Evolutionary conservation across 176 grass and related monocot species (phyloP), one percentile per base, ranked within the genome.

Genomic region (Eleusine coracana): DNA sequence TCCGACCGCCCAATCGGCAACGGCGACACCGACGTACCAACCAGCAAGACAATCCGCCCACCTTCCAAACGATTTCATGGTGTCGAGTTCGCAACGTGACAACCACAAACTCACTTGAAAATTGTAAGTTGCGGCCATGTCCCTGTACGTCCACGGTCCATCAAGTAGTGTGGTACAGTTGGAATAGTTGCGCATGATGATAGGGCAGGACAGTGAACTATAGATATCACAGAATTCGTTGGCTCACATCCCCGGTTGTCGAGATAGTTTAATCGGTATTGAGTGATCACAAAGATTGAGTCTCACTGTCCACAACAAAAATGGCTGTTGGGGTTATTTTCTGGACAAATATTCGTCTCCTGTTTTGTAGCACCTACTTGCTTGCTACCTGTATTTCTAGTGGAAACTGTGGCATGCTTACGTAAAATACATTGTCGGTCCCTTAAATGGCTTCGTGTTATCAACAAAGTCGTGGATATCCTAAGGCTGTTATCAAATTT

Each of bases 51-150:
- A 72, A 16, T 58, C 34, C 55, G 13, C 58, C 41, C 51, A 61
- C 59, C 84, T 73, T 20, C 79, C 83, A 6, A 75, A 75, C 2
- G 68, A 66, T 58, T 83, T 78, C 58, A 55, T 50, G 71, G 62
- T 9, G 66, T 40, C 58, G 56, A 82, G 83, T 37, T 59, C 28
- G 66, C 79, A 52, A 90, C 74, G 68, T 79, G 88, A 87, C 80
- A 40, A 3, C 80, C 88, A 74, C 80, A 60, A 69, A 50, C 37
- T 66, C 50, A 6, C 39, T 70, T 41, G 50, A 23, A 66, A 49
- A 41, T 12, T 23, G 31, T n/a, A 34, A 15, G 49, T 7, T 31
- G 83, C 8, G 10, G 16, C 36, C 73, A 12, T 72, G 66, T 15
- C 44, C 23, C 66, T 63, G 80, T 65, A 37, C 28, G 10, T 41